Base-by-base conservation (phyloP, 306 rosid genomes). In the Canavalia gladiata region DNA sequence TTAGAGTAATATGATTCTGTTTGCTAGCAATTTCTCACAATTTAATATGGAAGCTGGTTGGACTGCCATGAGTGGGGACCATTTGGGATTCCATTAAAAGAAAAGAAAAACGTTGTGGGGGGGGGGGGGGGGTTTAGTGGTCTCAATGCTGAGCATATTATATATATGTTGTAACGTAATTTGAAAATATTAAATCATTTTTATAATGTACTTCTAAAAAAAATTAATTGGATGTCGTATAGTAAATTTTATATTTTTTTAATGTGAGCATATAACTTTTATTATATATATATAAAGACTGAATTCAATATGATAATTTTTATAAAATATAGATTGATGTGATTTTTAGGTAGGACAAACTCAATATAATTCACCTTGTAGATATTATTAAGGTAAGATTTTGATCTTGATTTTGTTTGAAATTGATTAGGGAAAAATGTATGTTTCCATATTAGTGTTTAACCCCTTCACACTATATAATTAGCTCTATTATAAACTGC, bases 41-140 rank as follows among this genome's bases (percentile, higher is more conserved):
- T 60, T 68, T 68, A 50, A 60, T 51, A 35, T 69, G 9, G 9
- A 34, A 65, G 80, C 33, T 18, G 7, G 63, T 52, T 73, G 51
- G 51, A 73, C 39, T 33, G 43, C 59, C 34, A 28, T 74, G 13
- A 9, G 63, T 68, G 77, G 77, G 81, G 52, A 35, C 49, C 72
- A 68, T 68, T 56, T 62, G 59, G 37, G 11, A 52, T 46, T 58
- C 52, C 25, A 52, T 55, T 29, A 37, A 31, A 11, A 33, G 39
- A 43, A 43, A 68, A 8, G 9, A n/a, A 18, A 58, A 28, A 12
- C 13, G 12, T 55, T 54, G 78, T 51, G 69, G 46, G 25, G 25
- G 25, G 25, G 25, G 25, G 25, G 25, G 25, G 25, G 25, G 57
- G 30, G 64, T 58, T 29, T 58, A 10, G 54, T 55, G 39, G 78